Evolutionary conservation across 345 rosid genomes (phyloP).

Genomic region (Angophora floribunda): DNA sequence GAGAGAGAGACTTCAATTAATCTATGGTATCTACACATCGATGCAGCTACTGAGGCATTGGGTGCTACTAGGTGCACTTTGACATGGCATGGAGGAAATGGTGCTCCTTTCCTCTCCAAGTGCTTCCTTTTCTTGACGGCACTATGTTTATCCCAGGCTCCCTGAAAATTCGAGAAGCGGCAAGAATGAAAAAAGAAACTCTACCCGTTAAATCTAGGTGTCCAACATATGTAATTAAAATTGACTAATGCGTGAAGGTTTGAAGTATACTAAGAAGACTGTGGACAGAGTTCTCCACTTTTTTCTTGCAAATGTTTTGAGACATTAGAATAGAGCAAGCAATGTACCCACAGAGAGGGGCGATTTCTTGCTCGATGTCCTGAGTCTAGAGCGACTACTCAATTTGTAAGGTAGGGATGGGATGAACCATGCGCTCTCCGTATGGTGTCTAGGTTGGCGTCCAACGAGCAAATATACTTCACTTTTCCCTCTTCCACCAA

Average conservation of each 20-base stretch:
- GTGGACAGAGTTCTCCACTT: not conserved
- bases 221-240: too few species aligned
- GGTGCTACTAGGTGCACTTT: slow-evolving; percentile 16
- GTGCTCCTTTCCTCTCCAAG: slow-evolving; percentile 13
- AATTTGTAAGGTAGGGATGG: too few species aligned
- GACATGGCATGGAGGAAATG: slow-evolving; percentile 28
- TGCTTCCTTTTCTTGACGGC: slow-evolving; percentile 43
- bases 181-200: not conserved
- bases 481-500: too few species aligned
- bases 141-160: slow-evolving; percentile 10
- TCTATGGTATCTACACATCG: not conserved
- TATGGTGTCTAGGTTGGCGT: too few species aligned
- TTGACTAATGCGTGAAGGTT: not conserved
- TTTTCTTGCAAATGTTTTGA: too few species aligned
- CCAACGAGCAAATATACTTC: too few species aligned
- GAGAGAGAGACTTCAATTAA: not conserved
- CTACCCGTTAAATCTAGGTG: too few species aligned
- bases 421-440: too few species aligned
- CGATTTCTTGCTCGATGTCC: too few species aligned
- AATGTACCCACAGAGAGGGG: too few species aligned
- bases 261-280: not conserved
- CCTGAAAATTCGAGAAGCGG: not conserved
- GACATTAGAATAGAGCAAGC: too few species aligned
- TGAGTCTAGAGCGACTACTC: too few species aligned
- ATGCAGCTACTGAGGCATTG: slow-evolving; percentile 11